Evolutionary conservation across 176 grass and related monocot species (phyloP), one percentile per base, ranked within the genome.

Genomic region (Phoenix dactylifera): DNA sequence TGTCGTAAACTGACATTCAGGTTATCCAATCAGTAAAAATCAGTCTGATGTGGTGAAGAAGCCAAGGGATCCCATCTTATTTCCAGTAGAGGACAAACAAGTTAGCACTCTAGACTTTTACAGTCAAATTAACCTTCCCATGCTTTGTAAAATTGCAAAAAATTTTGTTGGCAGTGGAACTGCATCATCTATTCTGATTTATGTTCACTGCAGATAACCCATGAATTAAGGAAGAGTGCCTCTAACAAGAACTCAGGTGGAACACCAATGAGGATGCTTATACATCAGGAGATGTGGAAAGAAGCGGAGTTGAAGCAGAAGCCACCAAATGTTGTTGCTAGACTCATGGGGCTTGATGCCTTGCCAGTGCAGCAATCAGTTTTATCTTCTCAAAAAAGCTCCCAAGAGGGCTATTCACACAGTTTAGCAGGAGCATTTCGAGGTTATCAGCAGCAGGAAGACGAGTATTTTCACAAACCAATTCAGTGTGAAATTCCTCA

Each of bases 211-310:
- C 72, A 90, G 87, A 76, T 64, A 64, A 73, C 74, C 9, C 26
- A 55, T 74, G 79, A 82, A 48, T 7, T 50, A 49, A 86, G 79
- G 64, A 85, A 52, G 55, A 63, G 32, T 24, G 67, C 68, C 18
- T 79, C 72, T 3, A 79, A 66, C 67, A 85, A 85, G 77, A 88
- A 76, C 67, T 68, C 76, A 18, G 63, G 78, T 39, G 76, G 71
- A 63, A 67, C 76, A 0, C 81, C 87, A n/a, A 78, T 89, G 58
- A 98, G 86, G 72, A 81, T 80, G 84, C 84, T 89, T 29, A 88
- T 98, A 56, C 84, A 85, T 71, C 76, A 83, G 76, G 93, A 92
- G 66, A 98, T 98, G 87, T 83, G 78, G 84, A 81, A 70, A 81
- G 78, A 88, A 78, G 76, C 71, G 50, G 16, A 53, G 14, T 71